Evolutionary conservation across 306 rosid species (phyloP), one percentile per base, ranked within the genome.

Genomic region (Casuarina cunninghamiana): DNA sequence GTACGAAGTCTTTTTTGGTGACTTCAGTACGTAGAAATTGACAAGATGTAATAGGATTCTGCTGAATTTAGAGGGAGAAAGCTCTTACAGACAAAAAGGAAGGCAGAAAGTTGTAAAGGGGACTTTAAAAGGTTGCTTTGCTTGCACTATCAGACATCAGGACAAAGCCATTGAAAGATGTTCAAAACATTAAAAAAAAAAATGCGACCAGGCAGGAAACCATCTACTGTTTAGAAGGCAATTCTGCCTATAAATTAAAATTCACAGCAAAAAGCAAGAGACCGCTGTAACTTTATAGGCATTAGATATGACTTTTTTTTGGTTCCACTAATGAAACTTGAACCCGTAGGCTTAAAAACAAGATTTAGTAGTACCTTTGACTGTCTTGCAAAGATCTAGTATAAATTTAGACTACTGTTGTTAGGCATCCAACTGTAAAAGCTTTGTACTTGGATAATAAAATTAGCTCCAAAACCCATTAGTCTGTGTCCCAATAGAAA

Each of bases 61-160:
- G 19, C 4, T 42, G 6, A 65, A 38, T 65, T 65, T 65, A 65
- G 2, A 71, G 70, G 19, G 51, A 71, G 61, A 81, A 10, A 43
- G 57, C 1, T 32, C n/a, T 46, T 50, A 68, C 76, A 69, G 10
- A 69, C 8, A 15, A 53, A 26, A 0, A 53, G 41, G 48, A 44
- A 61, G 73, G 78, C 73, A 54, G 74, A 81, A 78, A 71, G 75
- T 49, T 76, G 72, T 35, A 61, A 10, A 11, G 60, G 57, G 70
- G 67, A 21, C 35, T 6, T 77, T 61, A 81, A 83, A 67, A 71
- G 80, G 77, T 87, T 79, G 84, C 84, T 86, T 86, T 45, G 80
- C 88, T 80, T 82, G 80, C 90, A 84, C 83, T 76, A 58, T 79
- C 49, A 70, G 75, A 79, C 67, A 78, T 61, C 71, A 76, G 44